Base-by-base conservation (phyloP, 1,284 basidiomycete genomes). In the Moesziomyces sp. region DNA sequence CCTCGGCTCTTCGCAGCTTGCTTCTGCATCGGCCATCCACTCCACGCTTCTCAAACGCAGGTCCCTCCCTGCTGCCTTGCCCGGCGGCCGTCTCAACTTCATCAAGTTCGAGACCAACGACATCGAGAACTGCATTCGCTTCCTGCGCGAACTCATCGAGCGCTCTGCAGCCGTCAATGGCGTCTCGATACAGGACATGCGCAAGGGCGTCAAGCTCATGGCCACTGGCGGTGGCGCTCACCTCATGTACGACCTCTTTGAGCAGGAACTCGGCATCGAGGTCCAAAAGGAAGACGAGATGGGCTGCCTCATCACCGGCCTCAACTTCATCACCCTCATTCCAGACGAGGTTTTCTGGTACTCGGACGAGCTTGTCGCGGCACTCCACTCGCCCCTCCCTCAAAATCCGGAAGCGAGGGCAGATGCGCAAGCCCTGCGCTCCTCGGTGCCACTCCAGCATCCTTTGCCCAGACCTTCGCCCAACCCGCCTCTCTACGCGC, bases 341-440 rank as follows among this genome's bases (percentile, higher is more conserved):
- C 96, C 96, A 34, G 91, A 97, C 85, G 97, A 99, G 85, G 95
- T 95, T 35, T 99, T 98, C 86, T 98, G 91, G 88, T 99, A 97
- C 87, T 97, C 94, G 47, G 97, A 99, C 85, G 92, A 97, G 86
- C 90, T 98, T 75, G 95, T 98, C 6, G 67, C 74, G 38, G 77
- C 73, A 3, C 55, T 82, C 14, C 71, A 77, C 58, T 61, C 59
- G 26, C 69, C 74, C 24, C 60, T 77, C 6, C 79, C 79, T 5
- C 47, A 53, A 7, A 72, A 64, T 21, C 58, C 73, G 11, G 68
- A 70, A 48, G 73, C 67, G 0, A 52, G 68, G 24, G 68, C 73
- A 3, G 73, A 75, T 19, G 68, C 73, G 19, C 73, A 75, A 43
- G 73, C 73, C 8, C 46, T 71, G 51, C 67, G 73, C 7, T 75